Conservation (phyloP, 2,329 filamentous ascomycete species). For the Ascochyta fabae region DNA sequence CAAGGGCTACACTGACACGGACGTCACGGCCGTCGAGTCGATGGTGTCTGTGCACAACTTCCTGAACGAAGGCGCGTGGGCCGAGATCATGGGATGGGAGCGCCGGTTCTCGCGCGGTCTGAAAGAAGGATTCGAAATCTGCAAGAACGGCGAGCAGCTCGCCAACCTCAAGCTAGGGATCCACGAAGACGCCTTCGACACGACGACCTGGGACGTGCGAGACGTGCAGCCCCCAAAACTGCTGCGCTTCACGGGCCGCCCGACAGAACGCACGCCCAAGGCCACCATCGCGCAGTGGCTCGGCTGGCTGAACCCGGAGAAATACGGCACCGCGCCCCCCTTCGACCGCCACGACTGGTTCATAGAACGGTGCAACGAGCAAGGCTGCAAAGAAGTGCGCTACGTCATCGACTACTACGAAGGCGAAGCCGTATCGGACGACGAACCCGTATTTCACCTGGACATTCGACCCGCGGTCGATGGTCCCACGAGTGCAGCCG, state of each 20-base stretch:
- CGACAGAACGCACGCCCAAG: slow-evolving; percentile 90
- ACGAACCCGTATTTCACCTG: slow-evolving; percentile 93
- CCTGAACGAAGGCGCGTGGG: slow-evolving; percentile 96
- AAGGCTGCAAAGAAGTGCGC: slow-evolving; percentile 76
- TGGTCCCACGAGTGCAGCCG: slow-evolving; percentile 78
- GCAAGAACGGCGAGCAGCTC: slow-evolving; percentile 75
- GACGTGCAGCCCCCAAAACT: slow-evolving; percentile 69
- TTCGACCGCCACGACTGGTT: slow-evolving; percentile 99
- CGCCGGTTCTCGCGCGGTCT: slow-evolving; percentile 80
- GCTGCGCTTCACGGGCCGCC: slow-evolving; percentile 85
- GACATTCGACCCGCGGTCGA: slow-evolving; percentile 90
- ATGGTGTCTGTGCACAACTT: slow-evolving; percentile 99
- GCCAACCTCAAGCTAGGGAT: slow-evolving; percentile 59
- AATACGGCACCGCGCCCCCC: slow-evolving; percentile 80
- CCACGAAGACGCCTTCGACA: slow-evolving; percentile 41
- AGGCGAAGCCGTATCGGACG: slow-evolving; percentile 78
- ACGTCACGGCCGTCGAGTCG: slow-evolving; percentile 87
- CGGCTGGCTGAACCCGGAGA: slow-evolving; percentile 77
- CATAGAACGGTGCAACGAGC: slow-evolving; percentile 74
- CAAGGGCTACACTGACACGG: slow-evolving; percentile 95
- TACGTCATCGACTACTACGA: slow-evolving; percentile 99
- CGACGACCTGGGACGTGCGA: slow-evolving; percentile 43
- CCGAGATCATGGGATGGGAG: slow-evolving; percentile 94
- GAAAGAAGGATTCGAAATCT: slow-evolving; percentile 73
- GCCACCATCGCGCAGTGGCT: slow-evolving; percentile 82